Evolutionary conservation across 176 grass and related monocot genomes (phyloP), one percentile per base, ranked within the genome.

Genomic region (bread wheat (Triticum aestivum)): DNA sequence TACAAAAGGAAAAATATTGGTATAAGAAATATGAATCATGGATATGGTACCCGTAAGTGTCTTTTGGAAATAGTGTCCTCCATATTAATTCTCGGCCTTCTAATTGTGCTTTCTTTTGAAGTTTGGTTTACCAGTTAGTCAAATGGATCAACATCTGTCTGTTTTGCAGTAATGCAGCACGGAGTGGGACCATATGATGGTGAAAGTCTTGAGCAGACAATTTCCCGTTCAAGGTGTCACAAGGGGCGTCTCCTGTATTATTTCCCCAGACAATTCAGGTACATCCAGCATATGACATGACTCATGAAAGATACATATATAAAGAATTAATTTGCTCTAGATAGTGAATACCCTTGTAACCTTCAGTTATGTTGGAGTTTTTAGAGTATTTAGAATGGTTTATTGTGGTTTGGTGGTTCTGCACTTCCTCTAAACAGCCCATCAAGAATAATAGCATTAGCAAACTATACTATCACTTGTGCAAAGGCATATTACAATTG

Each of bases 231-330:
- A n/a, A 95, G 93, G 79, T 98, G 93, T 87, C 96, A 98, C 75
- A 98, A 98, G 94, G 96, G 96, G 9, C 96, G 96, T 42, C 84
- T 98, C 23, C 17, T 98, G 59, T 98, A 95, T 66, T 98, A 98
- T 78, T 98, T 94, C 35, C 96, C 96, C 1, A 87, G 82, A 78
- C 73, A 91, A 62, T 84, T 83, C 29, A 95, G 96, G 96, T 98
- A 82, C 79, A 72, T 68, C 11, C 71, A 44, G 20, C 23, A 63
- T 49, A 52, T 39, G 9, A 38, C 24, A 86, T 6, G 2, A 23
- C 14, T 75, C 61, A 0, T 66, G 4, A 32, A 67, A 65, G 32
- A 20, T 41, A 52, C 15, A 23, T 44, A 2, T 7, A 9, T 33
- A 1, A 62, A 73, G 54, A 73, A 67, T 79, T 38, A 79, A 29